Base-by-base conservation (phyloP, 768 basidiomycete species). In the Sutorius australiensis region DNA sequence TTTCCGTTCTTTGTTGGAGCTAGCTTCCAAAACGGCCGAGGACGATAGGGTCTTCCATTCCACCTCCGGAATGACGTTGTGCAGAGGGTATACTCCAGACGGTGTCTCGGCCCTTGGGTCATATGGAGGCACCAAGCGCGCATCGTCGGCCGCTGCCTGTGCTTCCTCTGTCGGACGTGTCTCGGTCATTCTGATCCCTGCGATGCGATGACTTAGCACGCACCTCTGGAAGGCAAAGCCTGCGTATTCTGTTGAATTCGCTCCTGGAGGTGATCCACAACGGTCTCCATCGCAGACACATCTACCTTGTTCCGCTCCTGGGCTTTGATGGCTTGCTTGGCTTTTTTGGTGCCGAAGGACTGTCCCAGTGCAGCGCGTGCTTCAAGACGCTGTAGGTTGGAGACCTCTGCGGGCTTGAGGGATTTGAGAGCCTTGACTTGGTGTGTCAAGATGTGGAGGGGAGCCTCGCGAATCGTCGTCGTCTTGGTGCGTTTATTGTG, bases 281-380 rank as follows among this genome's bases (percentile, higher is more conserved):
- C 91, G 9, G 82, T 82, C 67, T 89, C 81, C 89, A 97, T 95
- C 3, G 92, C 92, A 53, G 78, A 75, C 17, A 89, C 83, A 72
- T 97, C 93, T 34, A 99, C 85, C 67, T 84, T 85, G 72, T 95
- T 95, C 58, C 95, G 81, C 70, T 95, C 93, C 48, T 80, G 81
- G 5, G 92, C 88, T 48, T 81, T 81, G 64, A 98, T 94, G 28
- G 83, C 84, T 10, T 83, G 81, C 68, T 92, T 88, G 41, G 93
- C 92, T 67, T 97, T 98, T 73, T 93, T 91, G 24, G 94, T 95
- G 19, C 95, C 95, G 58, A 99, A 99, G 1, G 89, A 82, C 67
- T 93, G 87, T 31, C 95, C 94, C 2, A 99, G 80, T n/a, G 81
- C 77, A 50, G 81, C 89, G 38, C 86, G 79, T 14, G 86, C 86